phyloP scores from a whole-genome alignment of 805 yeast species.

The Komagataella phaffii region DNA sequence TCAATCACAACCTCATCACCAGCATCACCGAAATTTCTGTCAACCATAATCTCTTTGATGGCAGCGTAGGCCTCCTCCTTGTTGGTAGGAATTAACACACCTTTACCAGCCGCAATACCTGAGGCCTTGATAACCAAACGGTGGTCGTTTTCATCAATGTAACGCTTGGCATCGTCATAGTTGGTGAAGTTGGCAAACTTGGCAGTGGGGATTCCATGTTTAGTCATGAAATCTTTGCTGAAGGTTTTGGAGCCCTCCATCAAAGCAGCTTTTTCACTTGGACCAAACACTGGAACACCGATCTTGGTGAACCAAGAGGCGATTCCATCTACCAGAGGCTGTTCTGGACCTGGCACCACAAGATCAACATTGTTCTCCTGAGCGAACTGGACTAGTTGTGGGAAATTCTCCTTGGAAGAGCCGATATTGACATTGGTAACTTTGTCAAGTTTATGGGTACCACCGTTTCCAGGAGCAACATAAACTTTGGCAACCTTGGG shows the following conservation, averaged over 20 bases:
- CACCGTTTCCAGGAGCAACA: conserved; percentile 98
- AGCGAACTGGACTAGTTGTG: conserved; percentile 62
- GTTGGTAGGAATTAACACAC: conserved; percentile 82
- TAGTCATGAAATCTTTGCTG: conserved; percentile 87
- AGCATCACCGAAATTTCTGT: conserved; percentile 79
- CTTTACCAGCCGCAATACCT: conserved; percentile 98
- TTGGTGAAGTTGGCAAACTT: conserved; percentile 70
- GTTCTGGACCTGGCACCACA: conserved; percentile 98
- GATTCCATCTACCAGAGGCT: conserved; percentile 93
- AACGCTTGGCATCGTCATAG: conserved; percentile 62
- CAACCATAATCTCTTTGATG: conserved; percentile 79
- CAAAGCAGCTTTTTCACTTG: conserved; percentile 76
- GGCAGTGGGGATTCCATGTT: conserved; percentile 91
- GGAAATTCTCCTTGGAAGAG: conserved; percentile 54
- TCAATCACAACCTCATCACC: conserved; percentile 94
- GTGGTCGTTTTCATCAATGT: conserved; percentile 51
- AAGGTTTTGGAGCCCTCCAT: conserved; percentile 97
- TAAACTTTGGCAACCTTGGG: conserved; percentile 54
- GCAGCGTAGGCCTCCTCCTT: conserved; percentile 80
- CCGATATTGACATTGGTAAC: conserved; percentile 62
- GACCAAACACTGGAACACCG: conserved; percentile 96
- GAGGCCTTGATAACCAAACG: conserved; percentile 91
- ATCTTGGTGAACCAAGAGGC: conserved; percentile 55
- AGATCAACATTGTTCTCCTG: conserved; percentile 46
- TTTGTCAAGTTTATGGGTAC: conserved; percentile 49